phyloP scores from a whole-genome alignment of 1,284 basidiomycete genomes.

The Puccinia horiana region DNA sequence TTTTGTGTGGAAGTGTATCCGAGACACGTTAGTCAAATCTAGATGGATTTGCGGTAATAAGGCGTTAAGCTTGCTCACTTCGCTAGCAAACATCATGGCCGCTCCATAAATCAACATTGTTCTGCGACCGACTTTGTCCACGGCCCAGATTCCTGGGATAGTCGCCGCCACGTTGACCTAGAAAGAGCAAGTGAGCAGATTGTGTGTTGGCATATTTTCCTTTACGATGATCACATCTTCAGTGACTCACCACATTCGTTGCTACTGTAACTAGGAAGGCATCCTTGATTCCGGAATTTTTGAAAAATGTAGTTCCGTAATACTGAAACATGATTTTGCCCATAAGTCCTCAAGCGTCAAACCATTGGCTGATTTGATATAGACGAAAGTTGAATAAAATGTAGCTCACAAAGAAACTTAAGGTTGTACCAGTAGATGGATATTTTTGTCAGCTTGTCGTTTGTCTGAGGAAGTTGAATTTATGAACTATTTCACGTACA shows the following conservation, averaged over 20 bases:
- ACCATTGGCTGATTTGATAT: not conserved
- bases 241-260: constrained; percentile 35
- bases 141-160: constrained; percentile 69
- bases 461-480: not conserved
- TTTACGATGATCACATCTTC: not conserved
- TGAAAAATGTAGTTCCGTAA: constrained; percentile 53
- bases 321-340: constrained; percentile 7
- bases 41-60: not conserved
- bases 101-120: constrained; percentile 70
- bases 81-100: constrained; percentile 65
- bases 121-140: constrained; percentile 75
- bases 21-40: not conserved
- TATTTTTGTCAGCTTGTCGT: not conserved
- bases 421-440: not conserved
- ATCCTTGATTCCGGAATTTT: constrained; percentile 59
- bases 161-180: constrained; percentile 62
- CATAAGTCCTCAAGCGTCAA: not conserved
- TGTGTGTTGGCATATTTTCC: constrained; percentile 59
- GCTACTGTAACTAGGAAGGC: constrained; percentile 56
- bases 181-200: constrained; percentile 62
- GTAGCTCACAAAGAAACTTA: constrained; percentile 40
- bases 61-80: constrained; percentile 67
- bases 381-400: not conserved
- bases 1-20: not conserved
- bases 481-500: constrained; percentile 8